Evolutionary conservation across 1,284 basidiomycete species (phyloP).

Genomic region (Gymnopus androsaceus): DNA sequence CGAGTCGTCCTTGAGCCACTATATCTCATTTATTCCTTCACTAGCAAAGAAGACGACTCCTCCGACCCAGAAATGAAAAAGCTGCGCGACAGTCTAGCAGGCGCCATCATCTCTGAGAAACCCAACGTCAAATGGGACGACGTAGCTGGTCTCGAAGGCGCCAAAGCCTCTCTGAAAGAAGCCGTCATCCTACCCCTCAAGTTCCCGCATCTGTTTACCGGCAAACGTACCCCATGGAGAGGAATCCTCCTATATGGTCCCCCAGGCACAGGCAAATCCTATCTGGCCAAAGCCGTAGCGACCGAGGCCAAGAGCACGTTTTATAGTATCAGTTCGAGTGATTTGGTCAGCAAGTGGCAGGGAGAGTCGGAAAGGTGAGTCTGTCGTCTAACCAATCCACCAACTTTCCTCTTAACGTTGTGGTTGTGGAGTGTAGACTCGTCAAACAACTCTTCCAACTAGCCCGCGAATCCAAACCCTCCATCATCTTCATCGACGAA

Average conservation of each 20-base stretch:
- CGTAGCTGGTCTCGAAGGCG: conserved; percentile 92
- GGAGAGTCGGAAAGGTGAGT: conserved; percentile 93
- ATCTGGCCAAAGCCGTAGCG: conserved; percentile 96
- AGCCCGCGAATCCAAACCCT: conserved; percentile 94
- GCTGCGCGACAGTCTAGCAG: conserved; percentile 83
- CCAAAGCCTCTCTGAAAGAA: conserved; percentile 96
- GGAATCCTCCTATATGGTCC: conserved; percentile 97
- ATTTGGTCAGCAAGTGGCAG: conserved; percentile 99
- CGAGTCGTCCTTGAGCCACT: not conserved
- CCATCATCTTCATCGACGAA: conserved; percentile 99
- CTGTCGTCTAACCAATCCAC: not conserved
- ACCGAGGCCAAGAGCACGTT: conserved; percentile 99
- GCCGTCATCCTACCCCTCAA: conserved; percentile 99
- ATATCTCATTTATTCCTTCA: conserved; percentile 1
- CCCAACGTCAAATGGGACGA: conserved; percentile 99
- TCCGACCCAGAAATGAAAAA: conserved; percentile 94
- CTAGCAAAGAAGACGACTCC: conserved; percentile 68
- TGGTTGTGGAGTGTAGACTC: conserved; percentile 54
- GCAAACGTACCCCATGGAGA: conserved; percentile 95
- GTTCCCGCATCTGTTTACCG: conserved; percentile 97
- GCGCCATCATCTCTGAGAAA: conserved; percentile 91
- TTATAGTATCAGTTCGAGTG: conserved; percentile 94
- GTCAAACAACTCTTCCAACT: conserved; percentile 97
- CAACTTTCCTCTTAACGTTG: not conserved
- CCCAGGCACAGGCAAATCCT: conserved; percentile 94